Evolutionary conservation across 305 asterid genomes (phyloP).

Genomic region (Striga hermonthica): DNA sequence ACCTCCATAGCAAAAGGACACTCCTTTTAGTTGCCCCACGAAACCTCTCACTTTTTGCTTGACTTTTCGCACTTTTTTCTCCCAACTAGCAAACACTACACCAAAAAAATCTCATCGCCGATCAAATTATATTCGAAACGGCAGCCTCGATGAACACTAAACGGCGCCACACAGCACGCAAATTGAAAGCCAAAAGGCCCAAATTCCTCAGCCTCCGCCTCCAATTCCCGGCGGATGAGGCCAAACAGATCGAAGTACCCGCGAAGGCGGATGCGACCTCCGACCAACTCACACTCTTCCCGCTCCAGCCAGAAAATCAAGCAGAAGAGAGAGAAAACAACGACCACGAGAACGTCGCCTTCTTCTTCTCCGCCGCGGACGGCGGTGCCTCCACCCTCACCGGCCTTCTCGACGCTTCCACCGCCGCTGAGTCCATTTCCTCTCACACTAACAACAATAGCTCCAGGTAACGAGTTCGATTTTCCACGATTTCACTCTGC

Average conservation of each 20-base stretch:
- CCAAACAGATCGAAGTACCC: neutral
- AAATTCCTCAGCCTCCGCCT: constrained; percentile 77
- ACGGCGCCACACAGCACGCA: constrained; percentile 35
- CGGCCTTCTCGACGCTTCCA: constrained; percentile 48
- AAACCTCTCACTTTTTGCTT: neutral
- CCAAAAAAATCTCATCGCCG: neutral
- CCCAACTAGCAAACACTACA: neutral
- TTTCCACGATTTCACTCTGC: no score
- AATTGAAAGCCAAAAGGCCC: constrained; percentile 43
- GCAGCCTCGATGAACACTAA: constrained; percentile 35
- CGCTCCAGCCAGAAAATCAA: constrained; percentile 32
- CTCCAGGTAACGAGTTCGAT: constrained; percentile 33
- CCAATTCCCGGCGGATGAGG: constrained; percentile 43
- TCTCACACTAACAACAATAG: constrained; percentile 36
- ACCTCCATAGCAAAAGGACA: constrained; percentile 7
- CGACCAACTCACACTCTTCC: constrained; percentile 41
- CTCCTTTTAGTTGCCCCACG: neutral
- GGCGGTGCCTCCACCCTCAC: constrained; percentile 63
- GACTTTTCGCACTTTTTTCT: neutral
- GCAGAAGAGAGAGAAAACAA: constrained; percentile 47
- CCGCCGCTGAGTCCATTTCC: constrained; percentile 43
- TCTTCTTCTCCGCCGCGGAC: constrained; percentile 62
- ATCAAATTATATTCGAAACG: constrained; percentile 17
- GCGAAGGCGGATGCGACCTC: constrained; percentile 7
- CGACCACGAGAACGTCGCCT: constrained; percentile 63